Conservation (phyloP, 2,329 filamentous ascomycete genomes). For the Neopestalotiopsis clavispora region DNA sequence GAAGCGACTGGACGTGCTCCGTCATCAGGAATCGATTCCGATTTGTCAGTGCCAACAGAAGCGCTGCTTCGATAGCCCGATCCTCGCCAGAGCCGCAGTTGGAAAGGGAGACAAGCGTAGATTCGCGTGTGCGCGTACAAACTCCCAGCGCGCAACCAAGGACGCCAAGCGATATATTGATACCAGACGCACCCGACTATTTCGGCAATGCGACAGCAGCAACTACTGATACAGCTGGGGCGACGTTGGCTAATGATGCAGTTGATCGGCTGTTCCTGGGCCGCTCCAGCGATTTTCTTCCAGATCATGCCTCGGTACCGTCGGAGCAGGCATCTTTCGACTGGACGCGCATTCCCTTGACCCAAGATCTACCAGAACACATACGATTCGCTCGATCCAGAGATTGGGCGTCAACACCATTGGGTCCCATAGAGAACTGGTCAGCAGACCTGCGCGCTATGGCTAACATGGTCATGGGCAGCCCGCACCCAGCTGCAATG, state of each 20-base stretch:
- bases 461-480: constrained; percentile 83
- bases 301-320: constrained; percentile 24
- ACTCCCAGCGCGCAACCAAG: constrained; percentile 40
- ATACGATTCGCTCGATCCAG: constrained; percentile 73
- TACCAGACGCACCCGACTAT: constrained; percentile 35
- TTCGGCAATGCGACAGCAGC: constrained; percentile 31
- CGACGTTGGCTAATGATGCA: constrained; percentile 26
- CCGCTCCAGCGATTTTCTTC: constrained; percentile 25
- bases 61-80: constrained; percentile 42
- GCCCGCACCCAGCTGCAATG: constrained; percentile 75
- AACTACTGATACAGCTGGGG: constrained; percentile 24
- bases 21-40: constrained; percentile 72
- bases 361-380: constrained; percentile 68
- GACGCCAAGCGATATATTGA: constrained; percentile 38
- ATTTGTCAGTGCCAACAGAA: constrained; percentile 65
- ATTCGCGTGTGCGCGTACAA: constrained; percentile 39
- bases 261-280: constrained; percentile 28
- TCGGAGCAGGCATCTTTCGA: constrained; percentile 68
- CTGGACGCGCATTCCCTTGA: constrained; percentile 76
- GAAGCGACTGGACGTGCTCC: constrained; percentile 71
- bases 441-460: constrained; percentile 73
- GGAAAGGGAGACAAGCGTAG: constrained; percentile 41
- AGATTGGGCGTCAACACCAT: constrained; percentile 74
- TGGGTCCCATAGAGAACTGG: constrained; percentile 81
- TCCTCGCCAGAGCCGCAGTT: constrained; percentile 43